Conservation (phyloP, 2,329 filamentous ascomycete species). For the Sclerotinia glacialis region DNA sequence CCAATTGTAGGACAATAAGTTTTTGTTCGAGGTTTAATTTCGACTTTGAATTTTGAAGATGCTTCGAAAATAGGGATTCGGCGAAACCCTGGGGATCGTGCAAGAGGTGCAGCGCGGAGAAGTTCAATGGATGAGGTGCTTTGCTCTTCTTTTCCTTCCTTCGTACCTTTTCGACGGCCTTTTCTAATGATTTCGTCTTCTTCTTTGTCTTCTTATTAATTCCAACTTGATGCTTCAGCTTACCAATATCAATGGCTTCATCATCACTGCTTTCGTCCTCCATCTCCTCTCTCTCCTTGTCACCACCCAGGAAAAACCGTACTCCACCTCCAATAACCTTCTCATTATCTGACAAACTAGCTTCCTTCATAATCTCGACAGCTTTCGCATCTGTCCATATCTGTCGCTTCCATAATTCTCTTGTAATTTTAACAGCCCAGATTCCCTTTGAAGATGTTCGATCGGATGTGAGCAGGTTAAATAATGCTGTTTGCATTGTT, state of each 20-base stretch:
- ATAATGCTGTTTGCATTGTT: slow-evolving; percentile 88
- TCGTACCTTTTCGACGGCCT: slow-evolving; percentile 79
- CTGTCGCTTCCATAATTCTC: slow-evolving; percentile 94
- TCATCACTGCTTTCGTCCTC: slow-evolving; percentile 88
- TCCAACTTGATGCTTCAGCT: slow-evolving; percentile 77
- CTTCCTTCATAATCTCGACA: slow-evolving; percentile 98
- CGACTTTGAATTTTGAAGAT: slow-evolving; percentile 81
- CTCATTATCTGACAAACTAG: slow-evolving; percentile 81
- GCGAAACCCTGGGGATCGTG: slow-evolving; percentile 94
- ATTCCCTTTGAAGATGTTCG: slow-evolving; percentile 80
- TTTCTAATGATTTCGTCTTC: slow-evolving; percentile 73
- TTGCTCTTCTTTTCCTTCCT: slow-evolving; percentile 83
- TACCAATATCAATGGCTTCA: slow-evolving; percentile 75
- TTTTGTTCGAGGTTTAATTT: slow-evolving; percentile 87
- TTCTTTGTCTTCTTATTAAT: slow-evolving; percentile 98
- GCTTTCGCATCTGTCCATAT: slow-evolving; percentile 93
- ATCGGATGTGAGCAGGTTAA: slow-evolving; percentile 86
- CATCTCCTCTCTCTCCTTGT: slow-evolving; percentile 90
- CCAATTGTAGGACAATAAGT: slow-evolving; percentile 82
- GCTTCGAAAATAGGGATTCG: slow-evolving; percentile 84
- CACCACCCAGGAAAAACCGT: slow-evolving; percentile 91
- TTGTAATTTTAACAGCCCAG: slow-evolving; percentile 93
- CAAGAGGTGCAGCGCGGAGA: slow-evolving; percentile 89
- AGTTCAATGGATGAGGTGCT: slow-evolving; percentile 85
- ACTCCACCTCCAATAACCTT: slow-evolving; percentile 88